Conservation (phyloP, 495 filamentous ascomycete species). For the Penicillium dipodomyicola region DNA sequence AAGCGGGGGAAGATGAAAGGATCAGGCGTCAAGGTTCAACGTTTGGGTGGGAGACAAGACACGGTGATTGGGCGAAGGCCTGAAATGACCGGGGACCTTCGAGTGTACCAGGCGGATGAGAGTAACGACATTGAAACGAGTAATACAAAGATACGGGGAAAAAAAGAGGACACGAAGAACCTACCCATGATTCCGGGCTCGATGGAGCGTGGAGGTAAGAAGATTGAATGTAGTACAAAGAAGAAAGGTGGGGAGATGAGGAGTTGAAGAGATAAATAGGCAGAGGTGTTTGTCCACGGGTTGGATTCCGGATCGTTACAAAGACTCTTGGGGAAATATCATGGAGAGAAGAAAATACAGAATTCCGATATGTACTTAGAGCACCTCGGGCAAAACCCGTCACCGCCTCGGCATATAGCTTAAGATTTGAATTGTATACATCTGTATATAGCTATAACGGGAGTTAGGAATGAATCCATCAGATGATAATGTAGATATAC, state of each 20-base stretch:
- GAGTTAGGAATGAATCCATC: too few relatives aligned
- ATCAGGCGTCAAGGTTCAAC: constrained; percentile 30
- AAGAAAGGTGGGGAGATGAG: constrained; percentile 8
- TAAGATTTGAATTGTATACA: not conserved
- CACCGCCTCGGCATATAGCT: constrained; percentile 7
- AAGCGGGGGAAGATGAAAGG: constrained; percentile 26
- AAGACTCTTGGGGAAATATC: not conserved
- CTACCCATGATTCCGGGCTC: constrained; percentile 29
- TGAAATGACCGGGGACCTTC: constrained; percentile 24
- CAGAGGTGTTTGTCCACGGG: not conserved
- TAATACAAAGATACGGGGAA: constrained; percentile 24
- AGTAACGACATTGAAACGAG: constrained; percentile 20
- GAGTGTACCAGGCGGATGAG: constrained; percentile 25
- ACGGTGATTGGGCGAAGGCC: constrained; percentile 24
- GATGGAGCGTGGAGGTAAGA: constrained; percentile 10
- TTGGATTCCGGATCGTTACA: not conserved
- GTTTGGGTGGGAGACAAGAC: constrained; percentile 14
- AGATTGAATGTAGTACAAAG: constrained; percentile 11
- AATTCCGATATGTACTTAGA: constrained; percentile 14
- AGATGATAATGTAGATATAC: not conserved
- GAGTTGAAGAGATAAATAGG: constrained; percentile 12
- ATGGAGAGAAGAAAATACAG: constrained; percentile 10
- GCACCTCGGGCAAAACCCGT: constrained; percentile 3
- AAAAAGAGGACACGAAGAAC: constrained; percentile 21
- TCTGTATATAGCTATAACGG: too few relatives aligned